phyloP scores from a whole-genome alignment of 2,329 filamentous ascomycete genomes.

The Chrysosporium keratinophilum region DNA sequence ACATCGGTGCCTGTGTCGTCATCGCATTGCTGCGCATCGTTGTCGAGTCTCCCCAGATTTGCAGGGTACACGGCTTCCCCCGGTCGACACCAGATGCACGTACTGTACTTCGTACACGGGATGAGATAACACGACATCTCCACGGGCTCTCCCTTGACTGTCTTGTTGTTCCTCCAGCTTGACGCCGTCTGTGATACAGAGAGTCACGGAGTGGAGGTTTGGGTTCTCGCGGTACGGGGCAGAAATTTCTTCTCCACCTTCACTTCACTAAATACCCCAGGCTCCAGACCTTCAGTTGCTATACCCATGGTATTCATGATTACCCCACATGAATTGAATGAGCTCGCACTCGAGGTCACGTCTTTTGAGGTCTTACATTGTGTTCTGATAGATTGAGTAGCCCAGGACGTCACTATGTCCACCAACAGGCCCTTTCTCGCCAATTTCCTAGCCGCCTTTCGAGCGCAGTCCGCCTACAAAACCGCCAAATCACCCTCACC shows the following conservation, averaged over 20 bases:
- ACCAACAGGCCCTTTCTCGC: constrained; percentile 57
- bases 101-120: no score
- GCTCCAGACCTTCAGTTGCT: not conserved
- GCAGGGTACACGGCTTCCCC: no score
- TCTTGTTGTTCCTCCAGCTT: no score
- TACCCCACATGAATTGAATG: not conserved
- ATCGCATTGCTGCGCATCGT: no score
- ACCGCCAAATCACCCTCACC: constrained; percentile 37
- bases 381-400: not conserved
- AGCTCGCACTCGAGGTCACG: not conserved
- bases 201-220: not conserved
- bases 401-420: constrained; percentile 39
- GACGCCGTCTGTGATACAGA: not conserved
- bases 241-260: not conserved
- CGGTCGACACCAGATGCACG: no score
- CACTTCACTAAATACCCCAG: not conserved
- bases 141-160: no score
- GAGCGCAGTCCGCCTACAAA: constrained; percentile 53
- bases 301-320: not conserved
- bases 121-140: no score
- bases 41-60: no score
- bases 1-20: no score
- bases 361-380: not conserved
- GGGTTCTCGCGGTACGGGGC: not conserved
- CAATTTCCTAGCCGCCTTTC: constrained; percentile 58